Evolutionary conservation across 495 filamentous ascomycete genomes (phyloP).

Genomic region (Darksidea phi): DNA sequence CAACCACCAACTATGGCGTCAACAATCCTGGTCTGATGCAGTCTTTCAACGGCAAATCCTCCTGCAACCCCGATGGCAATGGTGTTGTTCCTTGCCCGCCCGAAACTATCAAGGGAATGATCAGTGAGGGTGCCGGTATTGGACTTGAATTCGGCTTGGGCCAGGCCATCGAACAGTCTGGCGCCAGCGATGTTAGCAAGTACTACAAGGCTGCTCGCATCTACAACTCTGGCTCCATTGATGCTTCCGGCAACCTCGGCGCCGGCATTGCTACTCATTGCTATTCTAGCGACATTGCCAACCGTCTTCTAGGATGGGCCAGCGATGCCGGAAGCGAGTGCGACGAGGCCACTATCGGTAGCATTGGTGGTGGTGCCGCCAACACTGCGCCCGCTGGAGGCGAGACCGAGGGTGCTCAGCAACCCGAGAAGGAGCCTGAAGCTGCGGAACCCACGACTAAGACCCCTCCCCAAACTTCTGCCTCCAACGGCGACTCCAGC

Average conservation of each 20-base stretch:
- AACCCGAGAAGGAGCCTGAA: background rate
- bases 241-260: conserved; percentile 49
- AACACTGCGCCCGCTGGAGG: background rate
- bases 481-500: background rate
- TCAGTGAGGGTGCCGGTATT: conserved; percentile 51
- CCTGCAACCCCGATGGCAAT: conserved; percentile 47
- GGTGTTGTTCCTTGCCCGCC: conserved; percentile 49
- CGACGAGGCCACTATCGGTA: conserved; percentile 29
- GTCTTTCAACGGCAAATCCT: conserved; percentile 49
- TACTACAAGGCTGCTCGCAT: conserved; percentile 55
- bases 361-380: conserved; percentile 7
- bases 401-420: background rate
- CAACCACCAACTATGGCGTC: conserved; percentile 44
- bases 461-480: background rate
- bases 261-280: conserved; percentile 54
- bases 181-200: conserved; percentile 37
- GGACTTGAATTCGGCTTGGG: conserved; percentile 47
- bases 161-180: conserved; percentile 41
- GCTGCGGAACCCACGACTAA: background rate
- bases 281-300: conserved; percentile 59
- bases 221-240: conserved; percentile 60
- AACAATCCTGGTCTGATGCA: conserved; percentile 50
- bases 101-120: conserved; percentile 50
- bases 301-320: conserved; percentile 55
- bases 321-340: conserved; percentile 21